Conservation (phyloP, 2,329 filamentous ascomycete genomes). For the Fusarium pseudocircinatum region DNA sequence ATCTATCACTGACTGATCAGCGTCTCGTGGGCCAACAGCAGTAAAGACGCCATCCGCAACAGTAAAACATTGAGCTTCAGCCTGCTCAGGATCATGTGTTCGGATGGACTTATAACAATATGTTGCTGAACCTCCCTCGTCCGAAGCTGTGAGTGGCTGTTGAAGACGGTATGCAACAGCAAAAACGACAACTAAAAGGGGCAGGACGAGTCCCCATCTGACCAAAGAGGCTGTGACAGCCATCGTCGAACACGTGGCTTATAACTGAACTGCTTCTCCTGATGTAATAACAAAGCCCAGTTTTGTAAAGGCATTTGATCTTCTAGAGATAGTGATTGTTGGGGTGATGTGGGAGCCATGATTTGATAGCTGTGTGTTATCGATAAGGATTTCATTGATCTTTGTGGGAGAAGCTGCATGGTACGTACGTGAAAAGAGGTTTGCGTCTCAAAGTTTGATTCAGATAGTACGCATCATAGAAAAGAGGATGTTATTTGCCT, state of each 20-base stretch:
- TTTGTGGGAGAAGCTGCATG: constrained; percentile 15
- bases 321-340: background rate
- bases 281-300: background rate
- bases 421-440: background rate
- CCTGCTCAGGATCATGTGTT: constrained; percentile 49
- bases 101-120: constrained; percentile 54
- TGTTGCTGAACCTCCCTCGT: constrained; percentile 28
- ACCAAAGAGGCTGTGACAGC: constrained; percentile 14
- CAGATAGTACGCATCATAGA: background rate
- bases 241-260: constrained; percentile 11
- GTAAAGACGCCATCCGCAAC: constrained; percentile 62
- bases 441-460: background rate
- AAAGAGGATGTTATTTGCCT: background rate
- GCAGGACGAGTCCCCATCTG: constrained; percentile 47
- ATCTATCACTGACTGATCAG: constrained; percentile 38
- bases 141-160: constrained; percentile 33
- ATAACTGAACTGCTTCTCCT: background rate
- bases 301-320: background rate
- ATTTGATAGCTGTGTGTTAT: constrained; percentile 27
- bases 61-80: constrained; percentile 64
- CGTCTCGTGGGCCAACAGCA: constrained; percentile 52
- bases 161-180: constrained; percentile 47
- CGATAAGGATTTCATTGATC: constrained; percentile 24
- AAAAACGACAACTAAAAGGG: constrained; percentile 45
- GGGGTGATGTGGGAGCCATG: constrained; percentile 4